A percentile compares a stretch with the other conserved stretches of the same genome.
phyloP scores from a whole-genome alignment of 768 basidiomycete species.

The Podaxis carcinomalis region DNA sequence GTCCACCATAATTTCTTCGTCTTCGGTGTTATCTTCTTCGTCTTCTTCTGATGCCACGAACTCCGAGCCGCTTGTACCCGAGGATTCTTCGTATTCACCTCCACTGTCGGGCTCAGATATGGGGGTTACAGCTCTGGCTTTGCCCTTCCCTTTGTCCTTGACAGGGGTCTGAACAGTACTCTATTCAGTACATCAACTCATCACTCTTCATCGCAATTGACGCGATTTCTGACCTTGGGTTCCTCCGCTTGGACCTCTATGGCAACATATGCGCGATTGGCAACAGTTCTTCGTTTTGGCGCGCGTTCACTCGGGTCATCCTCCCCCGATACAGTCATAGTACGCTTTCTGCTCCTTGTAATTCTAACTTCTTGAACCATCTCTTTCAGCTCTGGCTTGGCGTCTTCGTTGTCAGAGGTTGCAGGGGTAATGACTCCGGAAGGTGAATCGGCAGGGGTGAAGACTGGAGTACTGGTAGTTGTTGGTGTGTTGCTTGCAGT shows the following conservation, averaged over 20 bases:
- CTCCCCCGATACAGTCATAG: conserved; percentile 23
- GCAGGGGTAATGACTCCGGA: conserved; percentile 45
- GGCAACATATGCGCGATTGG: conserved; percentile 30
- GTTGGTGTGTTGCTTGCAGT: conserved; percentile 26
- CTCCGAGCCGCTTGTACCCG: conserved; percentile 55
- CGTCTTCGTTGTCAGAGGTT: conserved; percentile 41
- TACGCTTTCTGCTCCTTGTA: conserved; percentile 20
- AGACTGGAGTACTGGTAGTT: conserved; percentile 44
- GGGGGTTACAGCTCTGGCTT: conserved; percentile 23
- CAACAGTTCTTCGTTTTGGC: conserved; percentile 31
- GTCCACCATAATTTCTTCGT: conserved; percentile 51
- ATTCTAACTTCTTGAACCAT: conserved; percentile 1
- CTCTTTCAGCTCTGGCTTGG: conserved; percentile 15
- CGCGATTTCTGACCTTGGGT: conserved; percentile 17
- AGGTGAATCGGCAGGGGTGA: conserved; percentile 43
- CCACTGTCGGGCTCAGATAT: conserved; percentile 34
- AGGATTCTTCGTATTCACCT: conserved; percentile 38
- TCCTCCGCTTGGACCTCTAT: conserved; percentile 22
- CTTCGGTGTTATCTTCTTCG: conserved; percentile 34
- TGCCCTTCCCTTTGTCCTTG: conserved; percentile 34
- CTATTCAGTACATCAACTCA: conserved; percentile 11
- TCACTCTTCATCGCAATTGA: neutral
- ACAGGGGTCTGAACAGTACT: conserved; percentile 1
- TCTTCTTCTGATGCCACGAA: conserved; percentile 42
- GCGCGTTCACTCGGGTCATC: conserved; percentile 20